Evolutionary conservation across 2,329 filamentous ascomycete species (phyloP), one percentile per base, ranked within the genome.

Genomic region (Fusarium ambrosium): DNA sequence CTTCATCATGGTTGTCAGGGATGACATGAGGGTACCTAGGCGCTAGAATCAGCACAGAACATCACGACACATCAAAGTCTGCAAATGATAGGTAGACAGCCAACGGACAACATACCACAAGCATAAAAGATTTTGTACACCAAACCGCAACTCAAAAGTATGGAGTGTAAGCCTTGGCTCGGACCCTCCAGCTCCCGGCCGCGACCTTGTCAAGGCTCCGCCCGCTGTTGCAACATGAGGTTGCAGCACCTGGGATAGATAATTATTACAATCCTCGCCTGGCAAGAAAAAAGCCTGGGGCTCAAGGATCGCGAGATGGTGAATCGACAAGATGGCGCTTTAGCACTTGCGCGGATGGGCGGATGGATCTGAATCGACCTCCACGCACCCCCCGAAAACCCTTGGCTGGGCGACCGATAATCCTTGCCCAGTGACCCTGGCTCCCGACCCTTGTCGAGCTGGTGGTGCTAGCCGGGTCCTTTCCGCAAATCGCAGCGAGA

Each of bases 301-400:
- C 27, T 64, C 62, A 58, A 60, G 71, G 69, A 66, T 73, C 62
- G 66, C 51, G 68, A 74, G 68, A 78, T 78, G 69, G 71, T 74
- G 68, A 69, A 78, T 78, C 70, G 72, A 73, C 68, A 64, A 68
- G 58, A 39, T 48, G 45, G 65, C 62, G 55, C 61, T 67, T 64
- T 70, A 60, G 61, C 63, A 69, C 61, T 32, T 53, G 62, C 59
- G 64, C 67, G 67, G 75, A 64, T 75, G 73, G 66, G 60, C 60
- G 70, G 67, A 72, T 69, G 74, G 76, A 78, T 78, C 76, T 78
- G 65, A 77, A 77, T 77, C 76, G 74, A 69, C 74, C 65, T 77
- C 64, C 66, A 77, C 72, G 69, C 71, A 62, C 70, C 69, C 64
- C 60, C 51, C 63, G 60, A 71, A 72, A 58, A 13, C 67, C 73